Evolutionary conservation across 1,284 basidiomycete genomes (phyloP).

Genomic region (Trichosporon faecale): DNA sequence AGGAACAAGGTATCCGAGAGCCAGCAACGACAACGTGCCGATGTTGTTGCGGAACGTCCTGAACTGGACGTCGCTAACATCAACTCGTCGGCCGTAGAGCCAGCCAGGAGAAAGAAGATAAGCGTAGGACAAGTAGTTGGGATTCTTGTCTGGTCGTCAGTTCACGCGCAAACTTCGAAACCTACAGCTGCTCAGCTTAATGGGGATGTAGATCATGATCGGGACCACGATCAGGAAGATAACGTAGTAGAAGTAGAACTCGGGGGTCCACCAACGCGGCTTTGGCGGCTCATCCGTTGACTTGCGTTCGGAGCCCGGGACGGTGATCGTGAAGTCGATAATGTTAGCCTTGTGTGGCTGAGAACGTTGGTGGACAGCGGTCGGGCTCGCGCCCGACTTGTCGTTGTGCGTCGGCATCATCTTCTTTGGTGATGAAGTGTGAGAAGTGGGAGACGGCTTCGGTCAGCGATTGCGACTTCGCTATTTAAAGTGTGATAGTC

Average conservation of each 20-base stretch:
- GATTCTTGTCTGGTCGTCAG: conserved; percentile 51
- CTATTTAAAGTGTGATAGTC: not conserved
- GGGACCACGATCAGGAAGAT: conserved; percentile 66
- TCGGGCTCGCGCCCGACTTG: not conserved
- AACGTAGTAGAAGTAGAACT: conserved; percentile 76
- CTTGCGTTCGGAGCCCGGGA: conserved; percentile 29
- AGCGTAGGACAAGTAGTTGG: conserved; percentile 67
- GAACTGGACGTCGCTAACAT: conserved; percentile 82
- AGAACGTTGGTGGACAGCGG: not conserved
- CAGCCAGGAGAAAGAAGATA: conserved; percentile 60
- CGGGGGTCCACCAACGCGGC: conserved; percentile 70
- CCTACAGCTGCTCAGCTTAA: conserved; percentile 71
- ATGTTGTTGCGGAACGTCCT: conserved; percentile 75
- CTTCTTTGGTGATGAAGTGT: not conserved
- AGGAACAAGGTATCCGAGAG: conserved; percentile 51
- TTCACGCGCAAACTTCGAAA: conserved; percentile 20
- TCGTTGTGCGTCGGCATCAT: conserved; percentile 7
- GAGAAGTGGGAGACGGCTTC: not conserved
- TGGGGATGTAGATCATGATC: conserved; percentile 75
- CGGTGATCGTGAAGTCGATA: conserved; percentile 40
- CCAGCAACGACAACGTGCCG: conserved; percentile 60
- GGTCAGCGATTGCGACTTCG: not conserved
- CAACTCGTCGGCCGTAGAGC: conserved; percentile 58
- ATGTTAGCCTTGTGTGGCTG: conserved; percentile 20
- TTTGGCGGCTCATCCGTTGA: conserved; percentile 19